Conservation (phyloP, 225 moss, liverwort and hornwort genomes). For the Physcomitrium patens region DNA sequence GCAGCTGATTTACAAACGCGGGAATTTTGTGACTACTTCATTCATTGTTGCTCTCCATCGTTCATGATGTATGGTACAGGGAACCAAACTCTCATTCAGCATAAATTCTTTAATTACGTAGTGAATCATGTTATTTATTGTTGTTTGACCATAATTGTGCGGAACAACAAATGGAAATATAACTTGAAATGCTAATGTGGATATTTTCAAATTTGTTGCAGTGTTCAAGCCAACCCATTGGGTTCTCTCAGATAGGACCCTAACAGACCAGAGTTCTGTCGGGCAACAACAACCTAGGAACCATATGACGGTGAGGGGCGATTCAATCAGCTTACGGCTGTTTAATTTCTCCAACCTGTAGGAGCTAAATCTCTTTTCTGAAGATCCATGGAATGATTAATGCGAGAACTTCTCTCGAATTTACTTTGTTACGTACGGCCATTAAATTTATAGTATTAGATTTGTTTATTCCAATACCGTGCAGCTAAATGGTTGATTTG, state of each 20-base stretch:
- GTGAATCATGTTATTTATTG: not conserved
- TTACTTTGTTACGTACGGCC: not conserved
- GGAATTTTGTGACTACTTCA: not conserved
- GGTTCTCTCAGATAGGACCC: slow-evolving; percentile 69
- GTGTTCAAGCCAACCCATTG: slow-evolving; percentile 74
- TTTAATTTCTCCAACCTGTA: not conserved
- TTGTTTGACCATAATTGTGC: not conserved
- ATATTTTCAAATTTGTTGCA: slow-evolving; percentile 39
- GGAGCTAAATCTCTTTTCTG: not conserved
- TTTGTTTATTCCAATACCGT: not conserved
- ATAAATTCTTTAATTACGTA: slow-evolving; percentile 16
- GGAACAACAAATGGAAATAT: not conserved
- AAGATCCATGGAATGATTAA: not conserved
- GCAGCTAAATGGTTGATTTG: no score
- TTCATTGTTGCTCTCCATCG: not conserved
- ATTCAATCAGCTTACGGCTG: slow-evolving; percentile 40
- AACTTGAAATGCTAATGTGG: slow-evolving; percentile 9
- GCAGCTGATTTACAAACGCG: not conserved
- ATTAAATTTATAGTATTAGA: not conserved
- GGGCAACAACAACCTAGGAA: slow-evolving; percentile 76
- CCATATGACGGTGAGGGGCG: slow-evolving; percentile 52
- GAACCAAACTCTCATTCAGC: slow-evolving; percentile 17
- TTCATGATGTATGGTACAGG: not conserved
- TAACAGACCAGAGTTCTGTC: slow-evolving; percentile 74
- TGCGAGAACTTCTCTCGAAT: not conserved